Percentiles rank a stretch among this genome's conserved stretches.
These are phyloP conservation scores for Acanthamoeba lenticulata DNA, from an alignment of 208 protist species.

Conservation along the genomic window DNA sequence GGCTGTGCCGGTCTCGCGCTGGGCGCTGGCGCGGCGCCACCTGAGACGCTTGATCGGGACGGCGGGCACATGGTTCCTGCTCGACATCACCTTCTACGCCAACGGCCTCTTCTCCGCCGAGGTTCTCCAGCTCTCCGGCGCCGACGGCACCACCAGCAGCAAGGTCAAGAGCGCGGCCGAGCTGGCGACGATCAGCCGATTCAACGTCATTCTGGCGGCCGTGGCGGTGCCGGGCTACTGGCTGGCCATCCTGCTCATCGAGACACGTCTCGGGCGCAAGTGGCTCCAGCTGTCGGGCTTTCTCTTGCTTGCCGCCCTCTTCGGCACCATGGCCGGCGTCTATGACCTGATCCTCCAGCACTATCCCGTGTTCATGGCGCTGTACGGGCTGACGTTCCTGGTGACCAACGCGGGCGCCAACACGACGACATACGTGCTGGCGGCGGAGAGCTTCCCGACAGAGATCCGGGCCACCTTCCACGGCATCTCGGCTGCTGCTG, in stretches of 20 bases:
- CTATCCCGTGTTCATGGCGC: constrained; percentile 68
- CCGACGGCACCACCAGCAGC: constrained; percentile 24
- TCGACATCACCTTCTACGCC: constrained; percentile 87
- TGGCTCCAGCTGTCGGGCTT: constrained; percentile 81
- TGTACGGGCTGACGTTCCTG: constrained; percentile 86
- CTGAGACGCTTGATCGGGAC: constrained; percentile 78
- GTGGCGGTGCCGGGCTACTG: constrained; percentile 78
- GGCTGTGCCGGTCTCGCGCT: background rate
- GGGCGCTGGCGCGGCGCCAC: background rate
- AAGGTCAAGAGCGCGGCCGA: background rate
- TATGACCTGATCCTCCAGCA: constrained; percentile 69
- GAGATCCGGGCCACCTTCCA: constrained; percentile 78
- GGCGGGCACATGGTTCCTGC: constrained; percentile 85
- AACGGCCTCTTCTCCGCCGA: constrained; percentile 68
- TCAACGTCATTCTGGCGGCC: background rate
- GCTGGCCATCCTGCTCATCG: constrained; percentile 73
- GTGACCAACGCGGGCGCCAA: constrained; percentile 87
- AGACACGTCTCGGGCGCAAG: constrained; percentile 70
- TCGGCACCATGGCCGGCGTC: constrained; percentile 75
- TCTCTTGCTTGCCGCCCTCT: constrained; percentile 62
- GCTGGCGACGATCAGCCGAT: background rate
- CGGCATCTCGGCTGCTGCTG: constrained; percentile 84
- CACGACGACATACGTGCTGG: constrained; percentile 86
- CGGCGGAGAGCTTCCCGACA: constrained; percentile 85
- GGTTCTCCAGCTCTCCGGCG: background rate